These are phyloP conservation scores for Aurifilum marmelostoma DNA, from an alignment of 2,329 filamentous ascomycete genomes.

Conservation along the genomic window DNA sequence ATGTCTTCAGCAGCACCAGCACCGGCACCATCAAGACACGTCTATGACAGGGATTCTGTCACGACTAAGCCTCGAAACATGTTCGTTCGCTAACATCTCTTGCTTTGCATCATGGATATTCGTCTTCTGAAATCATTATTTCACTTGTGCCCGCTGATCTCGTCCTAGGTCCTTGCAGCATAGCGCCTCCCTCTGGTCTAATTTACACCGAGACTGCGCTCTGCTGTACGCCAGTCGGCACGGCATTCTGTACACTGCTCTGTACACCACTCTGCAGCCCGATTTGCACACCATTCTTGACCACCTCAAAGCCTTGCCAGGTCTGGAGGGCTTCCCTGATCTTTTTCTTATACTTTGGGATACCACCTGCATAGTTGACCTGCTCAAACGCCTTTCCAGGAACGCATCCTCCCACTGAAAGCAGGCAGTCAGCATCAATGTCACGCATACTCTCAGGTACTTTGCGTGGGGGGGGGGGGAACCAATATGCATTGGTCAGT, in stretches of 20 bases:
- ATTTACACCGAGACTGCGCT: neutral
- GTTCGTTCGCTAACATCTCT: neutral
- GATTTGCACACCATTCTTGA: conserved; percentile 5
- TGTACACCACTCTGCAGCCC: neutral
- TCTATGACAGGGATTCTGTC: no score
- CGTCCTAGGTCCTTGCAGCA: neutral
- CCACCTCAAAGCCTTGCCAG: conserved; percentile 41
- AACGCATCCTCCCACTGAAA: conserved; percentile 52
- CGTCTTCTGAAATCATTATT: neutral
- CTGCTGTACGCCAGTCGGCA: neutral
- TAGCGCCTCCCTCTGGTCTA: neutral
- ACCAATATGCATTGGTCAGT: no score
- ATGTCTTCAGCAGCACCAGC: neutral
- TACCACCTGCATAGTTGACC: conserved; percentile 50
- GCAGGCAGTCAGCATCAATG: conserved; percentile 33
- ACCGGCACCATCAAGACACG: neutral
- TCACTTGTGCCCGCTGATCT: neutral
- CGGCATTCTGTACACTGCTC: neutral
- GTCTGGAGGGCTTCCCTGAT: conserved; percentile 40
- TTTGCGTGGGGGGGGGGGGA: no score
- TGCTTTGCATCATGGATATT: neutral
- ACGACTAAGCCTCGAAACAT: neutral
- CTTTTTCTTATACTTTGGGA: conserved; percentile 40
- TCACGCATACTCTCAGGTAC: neutral
- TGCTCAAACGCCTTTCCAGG: conserved; percentile 58